These are phyloP conservation scores for Lepidium campestre DNA, from an alignment of 441 rosid species.

Conservation along the genomic window DNA sequence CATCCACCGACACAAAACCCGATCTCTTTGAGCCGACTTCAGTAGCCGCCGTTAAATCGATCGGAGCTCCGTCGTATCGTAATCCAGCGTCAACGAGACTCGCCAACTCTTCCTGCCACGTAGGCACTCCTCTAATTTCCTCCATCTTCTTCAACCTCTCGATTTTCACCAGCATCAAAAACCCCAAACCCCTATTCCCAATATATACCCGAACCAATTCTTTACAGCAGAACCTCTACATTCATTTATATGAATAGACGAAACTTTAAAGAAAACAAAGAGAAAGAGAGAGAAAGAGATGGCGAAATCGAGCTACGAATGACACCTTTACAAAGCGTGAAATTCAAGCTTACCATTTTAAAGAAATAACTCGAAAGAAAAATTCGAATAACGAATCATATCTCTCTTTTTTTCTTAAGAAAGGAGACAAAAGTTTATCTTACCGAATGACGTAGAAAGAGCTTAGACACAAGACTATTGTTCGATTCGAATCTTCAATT, in stretches of 20 bases:
- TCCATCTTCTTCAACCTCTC: conserved; percentile 37
- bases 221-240: not conserved
- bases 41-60: conserved; percentile 30
- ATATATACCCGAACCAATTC: not conserved
- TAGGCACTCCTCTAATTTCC: conserved; percentile 44
- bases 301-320: conserved; percentile 21
- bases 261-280: conserved; percentile 2
- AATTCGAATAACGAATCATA: conserved; percentile 37
- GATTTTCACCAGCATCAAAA: conserved; percentile 1
- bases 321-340: conserved; percentile 58
- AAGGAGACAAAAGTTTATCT: conserved; percentile 15
- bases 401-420: conserved; percentile 8
- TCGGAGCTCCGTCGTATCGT: conserved; percentile 36
- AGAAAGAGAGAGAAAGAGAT: not conserved
- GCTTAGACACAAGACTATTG: not conserved
- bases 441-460: conserved; percentile 13
- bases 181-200: not conserved
- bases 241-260: not conserved
- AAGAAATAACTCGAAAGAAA: not conserved
- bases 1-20: conserved; percentile 36
- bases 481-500: conserved; percentile 11
- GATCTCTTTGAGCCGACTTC: conserved; percentile 20
- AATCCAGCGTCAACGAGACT: conserved; percentile 49
- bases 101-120: conserved; percentile 78
- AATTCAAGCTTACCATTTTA: conserved; percentile 35